These are phyloP conservation scores for Hirschfeldia incana DNA, from an alignment of 345 rosid species.

Conservation along the genomic window DNA sequence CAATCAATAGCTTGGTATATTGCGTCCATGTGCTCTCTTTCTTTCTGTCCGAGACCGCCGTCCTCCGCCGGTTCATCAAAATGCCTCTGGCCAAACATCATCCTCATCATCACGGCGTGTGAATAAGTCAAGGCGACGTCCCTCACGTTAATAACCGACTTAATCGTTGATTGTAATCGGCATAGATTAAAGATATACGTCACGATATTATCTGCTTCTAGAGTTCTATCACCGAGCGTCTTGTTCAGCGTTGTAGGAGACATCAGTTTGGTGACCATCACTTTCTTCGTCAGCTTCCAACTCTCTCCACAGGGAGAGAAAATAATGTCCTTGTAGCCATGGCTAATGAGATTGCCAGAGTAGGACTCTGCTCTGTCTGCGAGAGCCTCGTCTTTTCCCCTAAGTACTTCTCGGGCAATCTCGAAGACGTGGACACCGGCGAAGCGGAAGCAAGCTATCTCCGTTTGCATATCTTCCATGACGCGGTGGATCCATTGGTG, in stretches of 20 bases:
- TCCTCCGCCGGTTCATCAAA: not conserved
- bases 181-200: not conserved
- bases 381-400: conserved; percentile 26
- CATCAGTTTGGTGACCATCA: conserved; percentile 2
- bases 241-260: not conserved
- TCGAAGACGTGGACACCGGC: conserved; percentile 14
- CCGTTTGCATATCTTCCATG: conserved; percentile 24
- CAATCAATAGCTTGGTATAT: not conserved
- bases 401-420: conserved; percentile 34
- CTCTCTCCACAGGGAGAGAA: conserved; percentile 19
- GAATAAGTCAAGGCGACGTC: not conserved
- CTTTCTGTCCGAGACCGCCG: not conserved
- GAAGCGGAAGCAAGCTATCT: conserved; percentile 24
- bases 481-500: conserved; percentile 25
- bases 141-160: not conserved
- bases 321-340: conserved; percentile 18
- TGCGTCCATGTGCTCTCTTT: not conserved
- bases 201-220: not conserved
- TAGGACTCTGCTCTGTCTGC: conserved; percentile 25
- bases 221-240: not conserved
- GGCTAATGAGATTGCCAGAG: conserved; percentile 9
- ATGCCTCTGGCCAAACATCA: not conserved
- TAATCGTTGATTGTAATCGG: not conserved
- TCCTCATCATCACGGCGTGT: not conserved
- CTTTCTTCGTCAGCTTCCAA: conserved; percentile 34